Percentiles rank a stretch among this genome's conserved stretches.
These are phyloP conservation scores for Physocladia obscura DNA, from an alignment of 192 early-diverging fungal species.

Conservation along the genomic window DNA sequence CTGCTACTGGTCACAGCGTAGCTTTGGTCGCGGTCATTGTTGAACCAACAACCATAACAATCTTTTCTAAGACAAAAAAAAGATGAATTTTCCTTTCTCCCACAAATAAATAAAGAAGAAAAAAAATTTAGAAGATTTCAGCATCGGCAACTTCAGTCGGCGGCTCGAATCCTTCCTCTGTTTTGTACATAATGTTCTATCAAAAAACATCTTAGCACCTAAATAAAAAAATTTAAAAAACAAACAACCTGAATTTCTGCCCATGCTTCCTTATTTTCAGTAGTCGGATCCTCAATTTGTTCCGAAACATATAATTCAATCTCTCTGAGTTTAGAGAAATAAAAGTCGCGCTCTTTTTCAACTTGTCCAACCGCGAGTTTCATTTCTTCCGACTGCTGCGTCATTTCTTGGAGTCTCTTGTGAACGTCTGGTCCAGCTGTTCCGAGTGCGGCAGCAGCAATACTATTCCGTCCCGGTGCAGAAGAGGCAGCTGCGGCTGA, in stretches of 20 bases:
- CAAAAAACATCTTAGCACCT: background rate
- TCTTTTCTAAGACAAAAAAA: no score
- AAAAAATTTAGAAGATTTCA: conserved; percentile 2
- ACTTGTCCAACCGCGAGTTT: conserved; percentile 84
- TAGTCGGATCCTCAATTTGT: conserved; percentile 58
- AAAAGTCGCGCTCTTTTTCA: conserved; percentile 97
- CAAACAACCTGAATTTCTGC: conserved; percentile 66
- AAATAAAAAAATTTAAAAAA: background rate
- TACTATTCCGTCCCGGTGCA: background rate
- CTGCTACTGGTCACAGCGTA: no score
- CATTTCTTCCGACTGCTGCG: conserved; percentile 72
- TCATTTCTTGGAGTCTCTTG: conserved; percentile 71
- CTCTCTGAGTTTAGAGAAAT: conserved; percentile 90
- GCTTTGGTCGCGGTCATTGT: no score
- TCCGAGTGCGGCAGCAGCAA: conserved; percentile 17
- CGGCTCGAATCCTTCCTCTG: conserved; percentile 81
- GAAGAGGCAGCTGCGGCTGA: conserved; percentile 10
- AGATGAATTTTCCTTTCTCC: background rate
- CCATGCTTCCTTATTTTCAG: conserved; percentile 42
- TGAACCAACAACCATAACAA: no score
- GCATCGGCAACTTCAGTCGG: conserved; percentile 44
- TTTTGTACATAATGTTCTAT: conserved; percentile 86
- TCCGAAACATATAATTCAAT: conserved; percentile 89
- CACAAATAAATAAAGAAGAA: no score
- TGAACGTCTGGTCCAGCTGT: conserved; percentile 43